Conservation (phyloP, 192 early-diverging fungal genomes). For the Coemansia sp. region DNA sequence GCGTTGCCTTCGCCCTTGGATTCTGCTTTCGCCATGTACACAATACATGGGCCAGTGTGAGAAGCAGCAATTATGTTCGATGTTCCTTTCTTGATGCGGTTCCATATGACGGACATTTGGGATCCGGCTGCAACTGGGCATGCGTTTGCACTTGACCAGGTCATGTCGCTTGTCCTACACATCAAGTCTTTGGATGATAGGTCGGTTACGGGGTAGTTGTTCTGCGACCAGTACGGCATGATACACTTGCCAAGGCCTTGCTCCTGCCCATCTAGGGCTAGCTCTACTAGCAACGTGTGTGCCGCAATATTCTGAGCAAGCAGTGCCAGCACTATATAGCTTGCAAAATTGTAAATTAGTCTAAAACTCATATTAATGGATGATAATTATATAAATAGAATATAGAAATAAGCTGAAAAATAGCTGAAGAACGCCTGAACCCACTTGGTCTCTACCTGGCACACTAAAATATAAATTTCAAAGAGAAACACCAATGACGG, state of each 20-base stretch:
- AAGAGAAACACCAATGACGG: too few relatives aligned
- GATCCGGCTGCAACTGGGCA: slow-evolving; percentile 13
- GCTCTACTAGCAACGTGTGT: not conserved
- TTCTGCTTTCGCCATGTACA: slow-evolving; percentile 28
- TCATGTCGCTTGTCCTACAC: slow-evolving; percentile 9
- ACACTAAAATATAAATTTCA: too few relatives aligned
- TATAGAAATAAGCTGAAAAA: not conserved
- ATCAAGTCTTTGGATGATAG: not conserved
- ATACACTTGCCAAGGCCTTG: slow-evolving; percentile 6
- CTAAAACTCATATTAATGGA: not conserved
- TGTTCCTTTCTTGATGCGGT: not conserved
- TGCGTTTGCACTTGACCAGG: not conserved
- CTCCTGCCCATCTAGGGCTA: not conserved
- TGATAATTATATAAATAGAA: not conserved
- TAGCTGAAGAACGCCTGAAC: too few relatives aligned
- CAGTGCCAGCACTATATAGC: slow-evolving; percentile 6
- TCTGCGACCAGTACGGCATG: not conserved
- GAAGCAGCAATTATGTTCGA: slow-evolving; percentile 4
- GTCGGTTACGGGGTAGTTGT: slow-evolving; percentile 4
- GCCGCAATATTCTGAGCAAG: not conserved
- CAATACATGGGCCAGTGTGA: slow-evolving; percentile 27
- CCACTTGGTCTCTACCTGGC: too few relatives aligned
- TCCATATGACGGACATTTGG: slow-evolving; percentile 1
- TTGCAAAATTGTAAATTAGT: not conserved
- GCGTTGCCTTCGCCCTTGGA: slow-evolving; percentile 16